Evolutionary conservation across 108 stramenopile genomes (phyloP).

Genomic region (Discostella pseudostelligera): DNA sequence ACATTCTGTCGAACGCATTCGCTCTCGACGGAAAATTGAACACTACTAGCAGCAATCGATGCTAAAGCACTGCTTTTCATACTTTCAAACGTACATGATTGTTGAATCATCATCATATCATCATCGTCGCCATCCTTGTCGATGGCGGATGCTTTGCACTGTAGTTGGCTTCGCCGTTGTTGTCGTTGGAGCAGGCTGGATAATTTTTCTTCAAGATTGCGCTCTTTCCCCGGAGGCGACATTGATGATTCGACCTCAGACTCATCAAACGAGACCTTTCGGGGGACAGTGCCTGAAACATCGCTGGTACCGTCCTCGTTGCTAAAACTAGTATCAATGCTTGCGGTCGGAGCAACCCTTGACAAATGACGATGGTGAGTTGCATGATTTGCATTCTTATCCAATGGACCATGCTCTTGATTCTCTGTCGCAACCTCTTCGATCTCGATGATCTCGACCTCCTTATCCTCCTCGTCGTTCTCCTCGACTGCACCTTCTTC

Average conservation of each 20-base stretch:
- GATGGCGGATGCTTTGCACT: too few species aligned
- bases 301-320: background rate
- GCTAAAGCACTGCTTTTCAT: background rate
- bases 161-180: background rate
- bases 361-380: too few species aligned
- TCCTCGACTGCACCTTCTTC: too few species aligned
- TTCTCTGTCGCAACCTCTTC: too few species aligned
- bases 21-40: slow-evolving; percentile 7
- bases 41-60: background rate
- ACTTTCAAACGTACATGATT: slow-evolving; percentile 4
- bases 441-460: too few species aligned
- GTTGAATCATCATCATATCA: background rate
- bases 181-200: background rate
- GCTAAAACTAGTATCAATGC: background rate
- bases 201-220: slow-evolving; percentile 1
- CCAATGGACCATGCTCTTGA: too few species aligned
- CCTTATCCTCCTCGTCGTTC: too few species aligned
- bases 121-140: too few species aligned
- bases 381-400: too few species aligned
- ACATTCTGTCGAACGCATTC: slow-evolving; percentile 8
- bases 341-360: too few species aligned
- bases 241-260: background rate
- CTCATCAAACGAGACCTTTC: background rate
- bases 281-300: background rate
- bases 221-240: background rate